A percentile compares a stretch with the other conserved stretches of the same genome.
Conservation (phyloP, 495 filamentous ascomycete genomes). For the Tuber magnatum region DNA sequence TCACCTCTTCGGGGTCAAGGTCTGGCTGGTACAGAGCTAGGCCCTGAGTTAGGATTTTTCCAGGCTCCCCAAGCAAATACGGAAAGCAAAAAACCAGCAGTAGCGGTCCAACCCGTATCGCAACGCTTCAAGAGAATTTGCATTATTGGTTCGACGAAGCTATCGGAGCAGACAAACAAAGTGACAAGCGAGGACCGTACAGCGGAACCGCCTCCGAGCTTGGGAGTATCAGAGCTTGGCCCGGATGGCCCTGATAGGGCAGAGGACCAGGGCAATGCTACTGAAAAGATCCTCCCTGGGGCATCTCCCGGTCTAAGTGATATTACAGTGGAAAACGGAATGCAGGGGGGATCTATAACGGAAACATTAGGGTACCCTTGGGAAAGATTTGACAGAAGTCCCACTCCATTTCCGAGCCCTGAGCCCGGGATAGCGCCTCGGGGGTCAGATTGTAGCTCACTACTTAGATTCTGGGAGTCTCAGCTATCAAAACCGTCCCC, state of each 20-base stretch:
- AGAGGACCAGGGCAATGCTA: not conserved
- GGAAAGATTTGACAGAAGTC: not conserved
- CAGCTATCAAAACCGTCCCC: not conserved
- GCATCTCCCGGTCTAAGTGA: not conserved
- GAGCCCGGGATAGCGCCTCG: not conserved
- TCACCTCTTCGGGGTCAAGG: not conserved
- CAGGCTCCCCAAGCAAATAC: not conserved
- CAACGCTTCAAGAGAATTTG: not conserved
- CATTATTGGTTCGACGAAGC: not conserved
- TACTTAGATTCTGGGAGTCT: constrained; percentile 1
- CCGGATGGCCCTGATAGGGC: not conserved
- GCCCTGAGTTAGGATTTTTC: constrained; percentile 1
- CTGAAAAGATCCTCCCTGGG: not conserved
- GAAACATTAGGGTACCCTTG: not conserved
- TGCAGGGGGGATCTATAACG: not conserved
- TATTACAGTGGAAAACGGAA: not conserved
- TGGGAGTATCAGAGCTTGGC: not conserved
- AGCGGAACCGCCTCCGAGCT: not conserved
- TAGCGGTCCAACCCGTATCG: not conserved
- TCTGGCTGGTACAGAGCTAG: not conserved
- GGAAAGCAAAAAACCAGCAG: not conserved
- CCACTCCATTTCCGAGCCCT: not conserved
- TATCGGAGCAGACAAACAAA: not conserved
- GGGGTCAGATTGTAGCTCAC: not conserved
- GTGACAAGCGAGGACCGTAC: not conserved